These are phyloP conservation scores for Leishmania tropica DNA, from an alignment of 208 protist species.

Conservation along the genomic window DNA sequence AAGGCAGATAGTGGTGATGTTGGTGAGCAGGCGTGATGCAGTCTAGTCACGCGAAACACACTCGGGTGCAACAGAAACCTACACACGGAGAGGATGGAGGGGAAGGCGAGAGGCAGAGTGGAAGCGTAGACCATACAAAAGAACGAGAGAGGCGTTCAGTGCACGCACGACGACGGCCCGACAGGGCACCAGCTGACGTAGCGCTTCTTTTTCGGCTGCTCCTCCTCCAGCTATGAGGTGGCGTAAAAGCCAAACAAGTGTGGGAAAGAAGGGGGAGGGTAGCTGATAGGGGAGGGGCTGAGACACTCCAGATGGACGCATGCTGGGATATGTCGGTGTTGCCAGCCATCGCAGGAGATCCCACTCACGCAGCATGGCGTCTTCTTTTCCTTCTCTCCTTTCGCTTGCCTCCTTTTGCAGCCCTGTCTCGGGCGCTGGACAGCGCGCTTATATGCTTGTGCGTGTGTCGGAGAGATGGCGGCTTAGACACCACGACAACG, in stretches of 20 bases:
- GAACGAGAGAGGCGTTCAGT: neutral
- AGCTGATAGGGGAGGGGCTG: neutral
- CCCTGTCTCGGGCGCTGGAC: neutral
- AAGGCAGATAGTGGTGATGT: neutral
- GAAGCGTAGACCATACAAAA: neutral
- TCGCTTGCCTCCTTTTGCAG: neutral
- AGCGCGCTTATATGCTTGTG: neutral
- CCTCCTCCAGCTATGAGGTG: neutral
- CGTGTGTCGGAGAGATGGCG: neutral
- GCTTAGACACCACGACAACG: slow-evolving; percentile 13
- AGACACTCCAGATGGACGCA: neutral
- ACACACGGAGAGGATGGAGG: neutral
- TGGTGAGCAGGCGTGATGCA: neutral
- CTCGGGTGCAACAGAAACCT: neutral
- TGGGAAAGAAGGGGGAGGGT: neutral
- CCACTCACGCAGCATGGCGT: neutral
- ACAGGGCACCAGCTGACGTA: neutral
- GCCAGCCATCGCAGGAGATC: neutral
- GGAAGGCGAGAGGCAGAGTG: neutral
- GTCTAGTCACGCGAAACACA: slow-evolving; percentile 1
- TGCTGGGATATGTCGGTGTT: neutral
- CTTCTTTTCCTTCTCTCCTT: neutral
- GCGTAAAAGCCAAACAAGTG: neutral
- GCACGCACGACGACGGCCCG: neutral
- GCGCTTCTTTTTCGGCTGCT: neutral